Conservation (phyloP, 192 early-diverging fungal genomes). For the Phycomyces nitens region DNA sequence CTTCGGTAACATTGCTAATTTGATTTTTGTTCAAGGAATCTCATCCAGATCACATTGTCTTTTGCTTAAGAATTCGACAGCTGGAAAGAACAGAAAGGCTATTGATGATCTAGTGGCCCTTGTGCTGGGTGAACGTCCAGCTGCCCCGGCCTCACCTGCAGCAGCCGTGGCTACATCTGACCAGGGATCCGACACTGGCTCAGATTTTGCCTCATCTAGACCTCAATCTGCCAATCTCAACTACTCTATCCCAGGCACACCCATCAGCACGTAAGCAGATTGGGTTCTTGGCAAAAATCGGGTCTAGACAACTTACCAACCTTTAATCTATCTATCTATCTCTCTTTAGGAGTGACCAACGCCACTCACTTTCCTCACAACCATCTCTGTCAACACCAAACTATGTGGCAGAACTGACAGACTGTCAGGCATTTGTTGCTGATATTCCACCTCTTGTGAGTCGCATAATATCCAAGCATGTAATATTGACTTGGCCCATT, state of each 20-base stretch:
- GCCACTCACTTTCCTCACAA: constrained; percentile 18
- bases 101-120: constrained; percentile 86
- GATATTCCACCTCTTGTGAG: constrained; percentile 82
- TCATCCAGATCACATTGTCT: neutral
- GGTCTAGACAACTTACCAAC: no score
- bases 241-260: constrained; percentile 26
- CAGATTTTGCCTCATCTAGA: constrained; percentile 39
- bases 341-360: constrained; percentile 4
- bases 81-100: constrained; percentile 52
- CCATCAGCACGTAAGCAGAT: constrained; percentile 24
- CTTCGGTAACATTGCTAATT: constrained; percentile 16
- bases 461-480: no score
- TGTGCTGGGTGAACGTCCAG: constrained; percentile 68
- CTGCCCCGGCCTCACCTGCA: constrained; percentile 33
- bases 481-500: no score
- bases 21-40: neutral
- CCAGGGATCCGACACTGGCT: constrained; percentile 43
- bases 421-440: constrained; percentile 73
- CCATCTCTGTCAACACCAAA: neutral
- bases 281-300: neutral
- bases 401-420: constrained; percentile 61
- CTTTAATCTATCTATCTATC: neutral
- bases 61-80: constrained; percentile 8
- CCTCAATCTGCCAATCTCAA: constrained; percentile 33
- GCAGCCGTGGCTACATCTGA: constrained; percentile 38